Base-by-base conservation (phyloP, 352 stramenopile species). In the Phytophthora megakarya region DNA sequence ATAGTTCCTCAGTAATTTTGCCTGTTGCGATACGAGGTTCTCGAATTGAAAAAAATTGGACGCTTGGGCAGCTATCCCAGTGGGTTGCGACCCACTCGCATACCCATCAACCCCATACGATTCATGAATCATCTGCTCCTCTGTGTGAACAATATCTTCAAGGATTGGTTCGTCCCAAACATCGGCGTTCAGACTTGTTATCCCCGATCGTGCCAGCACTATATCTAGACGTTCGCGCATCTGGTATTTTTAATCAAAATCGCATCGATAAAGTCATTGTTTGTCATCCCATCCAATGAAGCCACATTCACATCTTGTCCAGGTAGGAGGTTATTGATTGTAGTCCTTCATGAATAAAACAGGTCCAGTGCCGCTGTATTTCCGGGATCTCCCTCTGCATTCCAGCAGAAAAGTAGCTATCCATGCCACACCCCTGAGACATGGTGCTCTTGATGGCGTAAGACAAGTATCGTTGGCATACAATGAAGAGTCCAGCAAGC, bases 361-460 rank as follows among this genome's bases (percentile, higher is more conserved):
- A 9, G 1, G 7, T 18, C 13, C 5, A 56, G 5, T 32, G 7
- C n/a, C 5, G n/a, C 25, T 2, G 38, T 11, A 21, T 49, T 50
- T 1, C 3, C 22, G 13, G 37, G 23, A 21, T 50, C 51, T 4
- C 51, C 51, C 15, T 60, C 51, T 18, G 39, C 38, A 16, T 11
- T 49, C 51, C 51, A 50, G 16, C 40, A 19, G 3, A 33, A 4
- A 13, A 49, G 48, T 26, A 53, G n/a, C 30, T 54, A 42, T 5
- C 54, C 54, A 23, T 62, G 54, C 1, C 16, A 13, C 2, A 62
- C 54, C 3, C 42, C 54, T 22, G 21, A 46, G 46, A 54, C 46
- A 22, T 54, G 43, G 0, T 13, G 28, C 35, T 62, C 22, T 1
- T 52, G 33, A n/a, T 47, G 54, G 15, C 42, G 18, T 8, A 62